Percentiles rank a stretch among this genome's conserved stretches.
These are phyloP conservation scores for Peronospora farinosa DNA, from an alignment of 352 stramenopile species.

Conservation along the genomic window DNA sequence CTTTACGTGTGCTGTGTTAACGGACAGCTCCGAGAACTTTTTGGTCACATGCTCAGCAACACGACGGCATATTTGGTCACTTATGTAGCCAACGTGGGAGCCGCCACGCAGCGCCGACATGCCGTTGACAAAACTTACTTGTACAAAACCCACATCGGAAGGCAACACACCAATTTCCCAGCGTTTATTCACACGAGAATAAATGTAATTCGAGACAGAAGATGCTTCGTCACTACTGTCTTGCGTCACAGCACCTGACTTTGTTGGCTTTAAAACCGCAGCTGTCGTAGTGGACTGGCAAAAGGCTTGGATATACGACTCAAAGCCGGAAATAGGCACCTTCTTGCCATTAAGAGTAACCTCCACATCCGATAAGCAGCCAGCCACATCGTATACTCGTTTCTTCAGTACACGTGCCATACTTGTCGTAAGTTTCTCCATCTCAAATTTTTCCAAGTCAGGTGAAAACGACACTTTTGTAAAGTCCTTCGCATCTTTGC, in stretches of 20 bases:
- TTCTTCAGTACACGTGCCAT: slow-evolving; percentile 93
- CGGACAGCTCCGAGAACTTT: slow-evolving; percentile 90
- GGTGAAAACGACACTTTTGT: slow-evolving; percentile 97
- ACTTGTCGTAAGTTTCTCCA: slow-evolving; percentile 90
- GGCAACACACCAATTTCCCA: slow-evolving; percentile 94
- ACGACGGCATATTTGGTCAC: slow-evolving; percentile 71
- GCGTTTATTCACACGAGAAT: slow-evolving; percentile 89
- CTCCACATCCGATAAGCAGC: slow-evolving; percentile 88
- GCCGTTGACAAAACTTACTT: slow-evolving; percentile 99
- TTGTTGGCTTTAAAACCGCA: neutral
- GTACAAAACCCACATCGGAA: slow-evolving; percentile 89
- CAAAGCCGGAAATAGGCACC: slow-evolving; percentile 90
- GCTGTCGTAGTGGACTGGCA: slow-evolving; percentile 46
- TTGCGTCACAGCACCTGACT: slow-evolving; percentile 4
- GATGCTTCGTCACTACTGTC: slow-evolving; percentile 54
- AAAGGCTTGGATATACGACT: slow-evolving; percentile 94
- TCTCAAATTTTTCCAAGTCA: slow-evolving; percentile 95
- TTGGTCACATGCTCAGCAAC: slow-evolving; percentile 94
- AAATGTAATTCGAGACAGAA: slow-evolving; percentile 78
- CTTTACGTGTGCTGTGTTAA: slow-evolving; percentile 94
- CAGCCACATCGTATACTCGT: slow-evolving; percentile 97
- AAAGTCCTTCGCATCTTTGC: slow-evolving; percentile 87
- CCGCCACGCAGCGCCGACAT: slow-evolving; percentile 97
- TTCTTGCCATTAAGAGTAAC: slow-evolving; percentile 91
- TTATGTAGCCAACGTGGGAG: slow-evolving; percentile 90